Base-by-base conservation (phyloP, 805 yeast species). In the Saccharomycopsis sp. region DNA sequence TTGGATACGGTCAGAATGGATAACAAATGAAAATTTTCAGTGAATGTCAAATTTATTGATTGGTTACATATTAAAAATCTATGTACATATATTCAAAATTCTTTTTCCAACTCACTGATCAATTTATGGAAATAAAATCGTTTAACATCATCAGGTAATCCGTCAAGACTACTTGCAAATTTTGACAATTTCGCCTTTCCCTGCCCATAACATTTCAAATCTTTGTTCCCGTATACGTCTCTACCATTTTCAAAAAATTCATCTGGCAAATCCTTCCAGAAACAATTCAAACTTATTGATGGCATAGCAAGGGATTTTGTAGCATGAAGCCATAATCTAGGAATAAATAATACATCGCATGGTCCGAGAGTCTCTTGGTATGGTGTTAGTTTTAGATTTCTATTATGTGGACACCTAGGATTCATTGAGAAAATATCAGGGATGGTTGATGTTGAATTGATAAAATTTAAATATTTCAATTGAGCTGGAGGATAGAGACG, bases 291-390 rank as follows among this genome's bases (percentile, higher is more conserved):
- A 8, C 66, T 61, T 8, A 64, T 56, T 23, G 66, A 60, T 14
- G 62, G 55, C n/a, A n/a, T 3, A 24, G 26, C 14, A 9, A 17
- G 29, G 7, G 16, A 3, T 16, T n/a, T 47, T 9, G 64, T 60
- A 19, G 68, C 66, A 47, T 65, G 67, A 3, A 63, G 50, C 70
- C 70, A 65, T 55, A 60, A 51, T 3, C 67, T 47, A 7, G 70
- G 70, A 26, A 64, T 56, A 39, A 57, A 61, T 7, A 66, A 34
- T 19, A 63, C 51, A 45, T 66, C 70, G 4, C 70, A 68, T 1
- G 68, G 64, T 11, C 53, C 24, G 60, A 65, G 55, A 14, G 50
- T 40, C 17, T 53, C 44, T 41, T 63, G 66, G 23, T 52, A 44
- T 4, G 68, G 65, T 20, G 54, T 57, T 22, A 58, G 40, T 14